Conservation (phyloP, 257 asterid genomes). For the Rauvolfia tetraphylla region DNA sequence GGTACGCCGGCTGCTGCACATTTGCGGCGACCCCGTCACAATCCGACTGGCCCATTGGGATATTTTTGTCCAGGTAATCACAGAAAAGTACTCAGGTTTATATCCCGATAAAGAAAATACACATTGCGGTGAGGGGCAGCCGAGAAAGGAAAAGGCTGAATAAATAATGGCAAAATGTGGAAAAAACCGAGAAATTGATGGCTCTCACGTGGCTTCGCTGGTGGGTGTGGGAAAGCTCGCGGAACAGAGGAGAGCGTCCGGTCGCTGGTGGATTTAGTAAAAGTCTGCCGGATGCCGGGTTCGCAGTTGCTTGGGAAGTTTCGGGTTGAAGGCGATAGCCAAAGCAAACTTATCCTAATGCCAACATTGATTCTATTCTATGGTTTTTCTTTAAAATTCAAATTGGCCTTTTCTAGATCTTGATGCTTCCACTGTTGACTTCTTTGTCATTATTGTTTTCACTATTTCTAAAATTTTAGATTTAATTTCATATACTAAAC, state of each 20-base stretch:
- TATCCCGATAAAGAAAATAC: neutral
- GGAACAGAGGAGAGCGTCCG: neutral
- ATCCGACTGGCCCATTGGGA: constrained; percentile 10
- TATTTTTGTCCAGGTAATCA: neutral
- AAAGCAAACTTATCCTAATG: too few relatives aligned
- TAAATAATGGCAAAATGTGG: neutral
- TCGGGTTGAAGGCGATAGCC: neutral
- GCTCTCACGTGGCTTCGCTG: neutral
- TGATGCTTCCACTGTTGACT: too few relatives aligned
- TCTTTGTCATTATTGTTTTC: too few relatives aligned
- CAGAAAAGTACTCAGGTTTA: neutral
- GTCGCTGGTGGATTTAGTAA: neutral
- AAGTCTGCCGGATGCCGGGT: neutral
- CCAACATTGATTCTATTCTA: too few relatives aligned
- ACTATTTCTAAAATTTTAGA: too few relatives aligned
- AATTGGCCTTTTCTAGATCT: too few relatives aligned
- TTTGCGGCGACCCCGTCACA: neutral
- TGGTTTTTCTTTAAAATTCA: too few relatives aligned
- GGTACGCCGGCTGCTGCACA: constrained; percentile 28
- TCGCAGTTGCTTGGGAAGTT: neutral
- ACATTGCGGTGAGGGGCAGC: neutral
- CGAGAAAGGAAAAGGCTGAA: neutral
- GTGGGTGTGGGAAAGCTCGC: neutral
- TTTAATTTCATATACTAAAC: too few relatives aligned
- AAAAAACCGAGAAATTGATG: neutral